Evolutionary conservation across 805 yeast species (phyloP).

Genomic region (Metschnikowia proteae): DNA sequence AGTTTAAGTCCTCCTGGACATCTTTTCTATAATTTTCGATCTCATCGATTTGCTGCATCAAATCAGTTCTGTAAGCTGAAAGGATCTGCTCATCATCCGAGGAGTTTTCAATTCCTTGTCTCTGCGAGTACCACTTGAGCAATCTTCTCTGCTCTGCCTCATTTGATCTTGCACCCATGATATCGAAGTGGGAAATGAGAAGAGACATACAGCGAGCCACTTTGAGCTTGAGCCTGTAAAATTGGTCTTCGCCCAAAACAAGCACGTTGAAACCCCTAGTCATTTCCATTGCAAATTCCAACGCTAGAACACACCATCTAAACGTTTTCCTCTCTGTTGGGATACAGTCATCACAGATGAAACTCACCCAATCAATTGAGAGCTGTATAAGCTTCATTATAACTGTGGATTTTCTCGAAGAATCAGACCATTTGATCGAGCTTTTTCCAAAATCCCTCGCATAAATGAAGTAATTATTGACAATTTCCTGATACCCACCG

Average conservation of each 20-base stretch:
- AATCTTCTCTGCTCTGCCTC: constrained; percentile 57
- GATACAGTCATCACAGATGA: constrained; percentile 89
- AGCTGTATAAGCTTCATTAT: constrained; percentile 69
- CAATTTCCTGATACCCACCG: constrained; percentile 68
- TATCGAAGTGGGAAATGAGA: constrained; percentile 91
- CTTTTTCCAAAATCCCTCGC: constrained; percentile 79
- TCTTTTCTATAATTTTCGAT: constrained; percentile 57
- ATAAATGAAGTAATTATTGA: constrained; percentile 70
- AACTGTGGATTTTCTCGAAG: constrained; percentile 61
- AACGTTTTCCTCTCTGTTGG: constrained; percentile 90
- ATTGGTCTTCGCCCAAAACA: constrained; percentile 74
- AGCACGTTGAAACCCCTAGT: constrained; percentile 86
- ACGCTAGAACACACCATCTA: constrained; percentile 92
- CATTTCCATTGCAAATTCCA: constrained; percentile 94
- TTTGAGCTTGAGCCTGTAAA: constrained; percentile 63
- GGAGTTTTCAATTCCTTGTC: constrained; percentile 48
- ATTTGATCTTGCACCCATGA: constrained; percentile 94
- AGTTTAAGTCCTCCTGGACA: constrained; percentile 38
- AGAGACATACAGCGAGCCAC: constrained; percentile 94
- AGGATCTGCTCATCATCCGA: constrained; percentile 38
- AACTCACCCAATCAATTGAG: constrained; percentile 87
- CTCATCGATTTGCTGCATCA: constrained; percentile 59
- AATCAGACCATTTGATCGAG: constrained; percentile 60
- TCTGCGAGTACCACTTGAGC: constrained; percentile 50
- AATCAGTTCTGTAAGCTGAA: constrained; percentile 58